These are phyloP conservation scores for Phytomonas serpens DNA, from an alignment of 208 protist genomes.

Conservation along the genomic window DNA sequence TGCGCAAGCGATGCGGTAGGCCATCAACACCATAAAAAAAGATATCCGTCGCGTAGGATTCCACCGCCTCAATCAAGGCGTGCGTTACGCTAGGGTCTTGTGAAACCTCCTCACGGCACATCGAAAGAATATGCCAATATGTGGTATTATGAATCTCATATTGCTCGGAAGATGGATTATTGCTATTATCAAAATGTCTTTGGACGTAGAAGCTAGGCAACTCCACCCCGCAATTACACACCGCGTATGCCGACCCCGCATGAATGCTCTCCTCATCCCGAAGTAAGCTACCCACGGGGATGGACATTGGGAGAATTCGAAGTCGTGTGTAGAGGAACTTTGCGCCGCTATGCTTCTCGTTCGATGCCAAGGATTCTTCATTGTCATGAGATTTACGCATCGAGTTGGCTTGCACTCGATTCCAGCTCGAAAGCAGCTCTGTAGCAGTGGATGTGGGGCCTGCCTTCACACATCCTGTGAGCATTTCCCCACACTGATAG, in stretches of 20 bases:
- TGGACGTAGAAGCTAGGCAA: not conserved
- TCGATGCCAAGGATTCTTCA: not conserved
- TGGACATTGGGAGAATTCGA: not conserved
- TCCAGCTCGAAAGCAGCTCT: constrained; percentile 27
- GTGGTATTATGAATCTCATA: not conserved
- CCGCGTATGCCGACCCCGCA: not conserved
- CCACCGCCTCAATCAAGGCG: constrained; percentile 45
- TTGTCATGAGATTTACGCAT: not conserved
- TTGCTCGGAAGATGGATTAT: not conserved
- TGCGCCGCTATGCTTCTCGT: not conserved
- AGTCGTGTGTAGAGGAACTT: not conserved
- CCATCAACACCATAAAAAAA: constrained; percentile 46
- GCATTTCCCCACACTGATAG: constrained; percentile 30
- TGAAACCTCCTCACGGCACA: not conserved
- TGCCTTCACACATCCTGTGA: constrained; percentile 32
- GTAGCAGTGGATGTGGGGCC: constrained; percentile 40
- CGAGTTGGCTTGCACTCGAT: not conserved
- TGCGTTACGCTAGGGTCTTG: constrained; percentile 27
- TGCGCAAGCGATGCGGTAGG: constrained; percentile 28
- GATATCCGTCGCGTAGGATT: constrained; percentile 24
- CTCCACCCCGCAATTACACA: not conserved
- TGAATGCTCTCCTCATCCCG: not conserved
- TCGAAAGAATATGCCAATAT: not conserved
- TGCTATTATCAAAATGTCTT: not conserved
- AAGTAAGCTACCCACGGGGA: not conserved